Evolutionary conservation across 306 rosid species (phyloP), one percentile per base, ranked within the genome.

Genomic region (Ochetophila trinervis): DNA sequence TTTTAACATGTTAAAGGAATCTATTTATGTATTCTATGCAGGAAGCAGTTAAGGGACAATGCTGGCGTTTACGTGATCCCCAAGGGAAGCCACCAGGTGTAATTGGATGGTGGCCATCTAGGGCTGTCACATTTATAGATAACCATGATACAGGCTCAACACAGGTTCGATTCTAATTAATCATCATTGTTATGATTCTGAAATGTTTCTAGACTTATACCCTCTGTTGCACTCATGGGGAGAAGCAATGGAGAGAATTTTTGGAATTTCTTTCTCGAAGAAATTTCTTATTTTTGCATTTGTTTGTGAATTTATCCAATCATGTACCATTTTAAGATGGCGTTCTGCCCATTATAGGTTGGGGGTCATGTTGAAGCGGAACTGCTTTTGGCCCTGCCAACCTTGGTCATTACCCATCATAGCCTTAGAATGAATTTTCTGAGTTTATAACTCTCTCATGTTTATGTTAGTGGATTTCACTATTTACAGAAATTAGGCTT

Each of bases 61-160:
- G 80, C 52, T 89, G 96, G 96, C 91, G 89, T 35, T 68, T 92
- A 24, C 80, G 91, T 54, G 96, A 89, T 74, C 27, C 83, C 69
- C 82, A 82, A 74, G 96, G 96, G 50, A 92, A 92, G 78, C 96
- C 95, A 45, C 96, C 98, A 2, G 96, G 98, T 56, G 76, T 87
- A 64, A 17, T 87, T 3, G 98, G 98, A 36, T 89, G 84, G 98
- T 87, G 98, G 95, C 89, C 96, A 57, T 92, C 98, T 53, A 84
- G 98, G 74, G 73, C 93, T 59, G 91, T 84, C 24, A 89, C 96
- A 42, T 92, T 89, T 81, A 0, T 89, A 53, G 98, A 89, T 22
- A 89, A 92, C 76, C 98, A 92, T 42, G 95, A 92, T 60, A 89
- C 98, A 16, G 96, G 96, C 67, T 89, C 96, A 65, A 87, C 96